Evolutionary conservation across 2,329 filamentous ascomycete genomes (phyloP).

Genomic region (Ophiocordyceps camponoti-saundersi): DNA sequence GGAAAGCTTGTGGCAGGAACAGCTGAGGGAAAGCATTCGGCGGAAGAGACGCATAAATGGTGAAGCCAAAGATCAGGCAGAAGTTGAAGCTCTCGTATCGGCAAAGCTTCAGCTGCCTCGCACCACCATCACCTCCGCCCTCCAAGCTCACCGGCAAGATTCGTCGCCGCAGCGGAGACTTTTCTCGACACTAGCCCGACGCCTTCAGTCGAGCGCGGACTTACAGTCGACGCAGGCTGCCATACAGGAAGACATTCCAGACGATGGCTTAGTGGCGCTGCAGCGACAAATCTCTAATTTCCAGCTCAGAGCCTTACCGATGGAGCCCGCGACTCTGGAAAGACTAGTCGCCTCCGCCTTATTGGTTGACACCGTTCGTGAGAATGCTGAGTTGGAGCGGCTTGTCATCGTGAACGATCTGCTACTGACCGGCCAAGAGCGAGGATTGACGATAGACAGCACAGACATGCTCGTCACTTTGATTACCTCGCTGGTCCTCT

Average conservation of each 20-base stretch:
- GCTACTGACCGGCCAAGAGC: slow-evolving; percentile 25
- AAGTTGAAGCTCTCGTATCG: slow-evolving; percentile 14
- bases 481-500: slow-evolving; percentile 21
- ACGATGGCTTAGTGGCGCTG: slow-evolving; percentile 6
- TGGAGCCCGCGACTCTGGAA: slow-evolving; percentile 17
- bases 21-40: slow-evolving; percentile 18
- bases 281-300: slow-evolving; percentile 19
- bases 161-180: slow-evolving; percentile 16
- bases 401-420: slow-evolving; percentile 24
- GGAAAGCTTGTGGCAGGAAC: slow-evolving; percentile 32
- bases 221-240: background rate
- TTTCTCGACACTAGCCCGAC: slow-evolving; percentile 16
- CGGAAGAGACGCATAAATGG: slow-evolving; percentile 13
- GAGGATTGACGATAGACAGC: slow-evolving; percentile 23
- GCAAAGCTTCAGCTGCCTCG: slow-evolving; percentile 16
- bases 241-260: background rate
- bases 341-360: slow-evolving; percentile 23
- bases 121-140: slow-evolving; percentile 9
- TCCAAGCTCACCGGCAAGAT: slow-evolving; percentile 18
- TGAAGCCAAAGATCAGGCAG: slow-evolving; percentile 8
- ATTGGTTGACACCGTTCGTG: slow-evolving; percentile 4
- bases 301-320: slow-evolving; percentile 16
- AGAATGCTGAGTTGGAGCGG: slow-evolving; percentile 11
- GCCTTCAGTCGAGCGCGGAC: background rate
- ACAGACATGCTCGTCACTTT: slow-evolving; percentile 31